Evolutionary conservation across 305 asterid species (phyloP), one percentile per base, ranked within the genome.

Genomic region (Euphrasia arctica): DNA sequence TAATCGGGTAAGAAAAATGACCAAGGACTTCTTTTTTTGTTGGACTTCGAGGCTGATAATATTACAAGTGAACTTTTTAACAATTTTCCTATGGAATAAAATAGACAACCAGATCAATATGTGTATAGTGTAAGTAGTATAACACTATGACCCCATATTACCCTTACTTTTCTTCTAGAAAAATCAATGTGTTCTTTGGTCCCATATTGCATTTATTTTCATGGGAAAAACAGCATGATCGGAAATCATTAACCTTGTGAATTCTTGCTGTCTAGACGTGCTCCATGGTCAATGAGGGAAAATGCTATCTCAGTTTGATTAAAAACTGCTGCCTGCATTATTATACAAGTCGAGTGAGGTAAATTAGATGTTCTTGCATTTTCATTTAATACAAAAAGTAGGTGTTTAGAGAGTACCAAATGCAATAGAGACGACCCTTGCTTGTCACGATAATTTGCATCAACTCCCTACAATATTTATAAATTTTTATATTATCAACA

Each of bases 361-460:
- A 8, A 25, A 66, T 67, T 43, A 56, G 49, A 67, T 15, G 68
- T 45, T 27, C 52, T 14, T 6, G 55, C 31, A 60, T 15, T 49
- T 52, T 60, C 43, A 18, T 41, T 60, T 2, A 60, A 41, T 22
- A 39, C 42, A 65, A 43, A 43, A 41, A 22, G 18, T 60, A 50
- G 43, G 66, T 61, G 27, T 58, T 51, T 66, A 65, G 64, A 66
- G 57, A 32, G 72, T 76, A 93, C 99, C 92, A 93, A 78, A 75
- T 90, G 99, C 72, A 90, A 77, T 71, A 93, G 73, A 60, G 96
- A 90, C 5, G 95, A 84, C 63, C 99, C 97, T 84, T 86, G 99
- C 81, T 83, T 90, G 88, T 93, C 97, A 54, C 75, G 63, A 70
- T 88, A 90, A 77, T 88, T 88, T 73, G 97, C 95, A 76, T 88